phyloP scores from a whole-genome alignment of 148 eudicot genomes.

The Rhododendron molle region DNA sequence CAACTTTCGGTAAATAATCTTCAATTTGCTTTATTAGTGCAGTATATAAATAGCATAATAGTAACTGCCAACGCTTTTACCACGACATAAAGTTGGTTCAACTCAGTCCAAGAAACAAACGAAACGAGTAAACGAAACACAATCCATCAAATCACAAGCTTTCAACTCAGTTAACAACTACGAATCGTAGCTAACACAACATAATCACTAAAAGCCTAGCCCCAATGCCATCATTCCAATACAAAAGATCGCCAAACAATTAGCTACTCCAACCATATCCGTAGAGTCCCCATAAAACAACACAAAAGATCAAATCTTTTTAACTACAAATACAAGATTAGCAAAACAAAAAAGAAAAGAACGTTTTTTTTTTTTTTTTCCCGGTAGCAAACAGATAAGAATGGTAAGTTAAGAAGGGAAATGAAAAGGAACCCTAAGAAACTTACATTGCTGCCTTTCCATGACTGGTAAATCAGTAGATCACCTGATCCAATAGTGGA shows the following conservation, averaged over 20 bases:
- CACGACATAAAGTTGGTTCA: neutral
- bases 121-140: neutral
- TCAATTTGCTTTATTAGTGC: neutral
- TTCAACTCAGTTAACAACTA: neutral
- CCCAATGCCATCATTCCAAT: neutral
- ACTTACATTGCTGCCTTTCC: slow-evolving; percentile 98
- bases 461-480: slow-evolving; percentile 69
- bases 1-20: neutral
- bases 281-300: neutral
- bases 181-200: neutral
- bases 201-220: neutral
- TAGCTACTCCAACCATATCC: neutral
- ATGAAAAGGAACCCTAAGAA: neutral
- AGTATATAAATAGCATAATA: neutral
- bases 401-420: neutral
- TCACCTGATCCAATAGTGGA: slow-evolving; percentile 41
- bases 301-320: neutral
- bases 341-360: neutral
- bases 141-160: neutral
- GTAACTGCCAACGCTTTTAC: neutral
- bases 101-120: neutral
- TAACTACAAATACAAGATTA: neutral
- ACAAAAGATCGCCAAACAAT: neutral
- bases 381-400: neutral
- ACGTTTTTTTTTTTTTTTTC: neutral